phyloP scores from a whole-genome alignment of 192 early-diverging fungal genomes.

The Backusella mclennaniae region DNA sequence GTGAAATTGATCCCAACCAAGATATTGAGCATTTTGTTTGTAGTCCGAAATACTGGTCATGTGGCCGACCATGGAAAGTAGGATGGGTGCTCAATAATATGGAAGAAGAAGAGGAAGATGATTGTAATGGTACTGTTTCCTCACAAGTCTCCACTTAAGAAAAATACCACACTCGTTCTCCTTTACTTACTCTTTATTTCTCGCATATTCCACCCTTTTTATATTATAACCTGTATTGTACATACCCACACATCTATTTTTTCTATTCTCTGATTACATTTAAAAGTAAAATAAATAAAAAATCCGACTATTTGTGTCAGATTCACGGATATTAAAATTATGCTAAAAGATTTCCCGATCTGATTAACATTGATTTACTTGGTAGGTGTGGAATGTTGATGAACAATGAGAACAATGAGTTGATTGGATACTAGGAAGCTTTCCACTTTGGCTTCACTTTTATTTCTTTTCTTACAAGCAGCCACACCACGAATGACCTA shows the following conservation, averaged over 20 bases:
- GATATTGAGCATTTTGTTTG: conserved; percentile 36
- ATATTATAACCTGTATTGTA: background rate
- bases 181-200: background rate
- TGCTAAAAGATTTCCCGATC: background rate
- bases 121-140: background rate
- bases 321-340: conserved; percentile 3
- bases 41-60: conserved; percentile 37
- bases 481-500: too few species aligned
- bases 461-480: too few species aligned
- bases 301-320: background rate
- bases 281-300: background rate
- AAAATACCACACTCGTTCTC: background rate
- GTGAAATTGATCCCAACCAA: conserved; percentile 20
- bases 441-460: too few species aligned
- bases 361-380: background rate
- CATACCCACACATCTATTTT: background rate
- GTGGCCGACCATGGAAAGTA: conserved; percentile 38
- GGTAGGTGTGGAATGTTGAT: background rate
- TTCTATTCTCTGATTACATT: background rate
- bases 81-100: conserved; percentile 31
- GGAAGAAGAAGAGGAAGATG: background rate
- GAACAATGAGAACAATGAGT: background rate
- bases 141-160: background rate
- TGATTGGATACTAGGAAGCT: background rate
- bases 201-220: background rate